Evolutionary conservation across 2,329 filamentous ascomycete species (phyloP), one percentile per base, ranked within the genome.

Genomic region (Knufia petricola): DNA sequence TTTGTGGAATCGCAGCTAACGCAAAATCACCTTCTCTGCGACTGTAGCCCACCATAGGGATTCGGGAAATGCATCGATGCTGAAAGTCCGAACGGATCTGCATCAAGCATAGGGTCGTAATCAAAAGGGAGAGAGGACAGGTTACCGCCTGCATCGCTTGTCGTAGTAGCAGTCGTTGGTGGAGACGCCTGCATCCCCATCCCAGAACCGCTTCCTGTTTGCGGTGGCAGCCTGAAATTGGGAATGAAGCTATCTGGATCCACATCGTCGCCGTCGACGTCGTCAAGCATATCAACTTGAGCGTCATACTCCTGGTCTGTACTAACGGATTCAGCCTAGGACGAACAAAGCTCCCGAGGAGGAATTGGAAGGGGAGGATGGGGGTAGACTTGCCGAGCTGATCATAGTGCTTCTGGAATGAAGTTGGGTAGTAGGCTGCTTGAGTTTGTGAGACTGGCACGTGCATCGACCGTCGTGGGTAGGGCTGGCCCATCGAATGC

Each of bases 281-380:
- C 86, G 61, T 95, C 89, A 66, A 94, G 81, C 76, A 94, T 85
- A 61, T 90, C 87, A 65, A 79, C 79, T 69, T 87, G 85, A 48
- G 87, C 84, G 66, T 95, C 89, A 70, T 95, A 96, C 73, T 96
- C 90, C 76, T 94, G 88, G 73, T 96, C 90, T 95, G 73, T 74
- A 76, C 62, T 72, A 69, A 80, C 67, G 69, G 64, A 74, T 77
- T 85, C 72, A 83, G 76, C 71, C 75, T 81, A 79, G 76, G 74
- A 81, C 74, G 74, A 73, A 76, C 75, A 80, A 65, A 78, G 73
- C 70, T 77, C 75, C 72, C 74, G 62, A 60, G 61, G 60, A 55
- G 62, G 43, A 45, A 69, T 60, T 64, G 64, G 60, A 58, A 61
- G 53, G 58, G 61, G 61, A 65, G 62, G 67, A 69, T 69, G 67